Evolutionary conservation across 1,284 basidiomycete genomes (phyloP), one percentile per base, ranked within the genome.

Genomic region (Sporisorium sorghi): DNA sequence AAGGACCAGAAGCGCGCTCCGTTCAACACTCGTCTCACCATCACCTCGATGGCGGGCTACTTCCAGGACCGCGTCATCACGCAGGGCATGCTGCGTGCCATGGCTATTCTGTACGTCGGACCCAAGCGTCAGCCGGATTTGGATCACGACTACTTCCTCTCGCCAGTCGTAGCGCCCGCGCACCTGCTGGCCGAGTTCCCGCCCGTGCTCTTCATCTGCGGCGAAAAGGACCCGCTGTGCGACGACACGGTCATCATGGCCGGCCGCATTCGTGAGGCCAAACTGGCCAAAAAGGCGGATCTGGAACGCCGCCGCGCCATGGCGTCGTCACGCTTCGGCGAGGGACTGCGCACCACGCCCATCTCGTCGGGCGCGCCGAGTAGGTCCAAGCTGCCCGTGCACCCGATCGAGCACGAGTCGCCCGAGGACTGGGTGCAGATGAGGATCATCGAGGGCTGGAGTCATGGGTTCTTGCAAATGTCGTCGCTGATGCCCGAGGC

Each of bases 61-160:
- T 82, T 80, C 43, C 76, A 80, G 49, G 80, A 82, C 35, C 66
- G 80, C 11, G 81, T 82, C 65, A 47, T 82, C 24, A 76, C 79
- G 15, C 80, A 79, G 48, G 69, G 72, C 33, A 82, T 81, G 80
- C 96, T 97, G 92, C 92, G 96, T 43, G 94, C 95, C 0, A 98
- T 98, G 95, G 94, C 95, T 1, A 95, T 98, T 78, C 87, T 97
- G 61, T 98, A 98, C 86, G 91, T 98, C 69, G 96, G 96, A 0
- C 94, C 95, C 0, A 89, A 92, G 51, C 90, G 90, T 57, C 92
- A 93, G 82, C 95, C 96, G 15, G 94, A 98, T 85, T 93, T 98
- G 84, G 90, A 91, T 62, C 92, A 92, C 43, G 94, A 99, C 87
- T 98, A 97, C 85, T 91, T 92, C 86, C 90, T 98, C 69, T 97